A percentile compares a stretch with the other conserved stretches of the same genome.
Conservation (phyloP, 106 monocot genomes). For the Vanilla planifolia region DNA sequence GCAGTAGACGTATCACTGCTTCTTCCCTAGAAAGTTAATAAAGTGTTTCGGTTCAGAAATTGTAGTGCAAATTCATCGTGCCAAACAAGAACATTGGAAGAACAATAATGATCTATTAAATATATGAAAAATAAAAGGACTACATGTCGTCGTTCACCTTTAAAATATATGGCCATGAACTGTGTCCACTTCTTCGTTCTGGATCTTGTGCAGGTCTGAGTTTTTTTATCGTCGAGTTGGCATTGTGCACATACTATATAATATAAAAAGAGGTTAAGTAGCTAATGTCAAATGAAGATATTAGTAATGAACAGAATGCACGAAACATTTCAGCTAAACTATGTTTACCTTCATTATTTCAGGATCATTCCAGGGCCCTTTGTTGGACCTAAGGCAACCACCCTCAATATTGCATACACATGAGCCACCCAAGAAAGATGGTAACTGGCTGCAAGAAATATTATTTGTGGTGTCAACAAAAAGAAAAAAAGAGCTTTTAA, state of each 20-base stretch:
- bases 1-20: constrained; percentile 38
- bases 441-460: constrained; percentile 24
- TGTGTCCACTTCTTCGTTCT: constrained; percentile 11
- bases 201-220: constrained; percentile 13
- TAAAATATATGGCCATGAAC: constrained; percentile 1
- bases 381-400: constrained; percentile 38
- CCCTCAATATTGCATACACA: constrained; percentile 28
- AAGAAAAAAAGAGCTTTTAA: neutral
- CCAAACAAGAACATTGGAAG: neutral
- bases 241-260: constrained; percentile 28
- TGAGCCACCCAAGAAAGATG: constrained; percentile 39
- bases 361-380: constrained; percentile 55
- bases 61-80: neutral
- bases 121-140: neutral
- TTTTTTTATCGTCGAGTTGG: constrained; percentile 25
- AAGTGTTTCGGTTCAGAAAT: neutral
- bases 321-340: neutral
- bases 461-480: neutral
- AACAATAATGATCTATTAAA: neutral
- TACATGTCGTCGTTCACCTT: constrained; percentile 20
- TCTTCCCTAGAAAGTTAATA: constrained; percentile 25
- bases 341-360: constrained; percentile 33
- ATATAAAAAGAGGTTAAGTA: neutral
- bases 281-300: neutral
- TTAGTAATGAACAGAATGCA: neutral